Base-by-base conservation (phyloP, 2,329 filamentous ascomycete species). In the Cytospora piceae region DNA sequence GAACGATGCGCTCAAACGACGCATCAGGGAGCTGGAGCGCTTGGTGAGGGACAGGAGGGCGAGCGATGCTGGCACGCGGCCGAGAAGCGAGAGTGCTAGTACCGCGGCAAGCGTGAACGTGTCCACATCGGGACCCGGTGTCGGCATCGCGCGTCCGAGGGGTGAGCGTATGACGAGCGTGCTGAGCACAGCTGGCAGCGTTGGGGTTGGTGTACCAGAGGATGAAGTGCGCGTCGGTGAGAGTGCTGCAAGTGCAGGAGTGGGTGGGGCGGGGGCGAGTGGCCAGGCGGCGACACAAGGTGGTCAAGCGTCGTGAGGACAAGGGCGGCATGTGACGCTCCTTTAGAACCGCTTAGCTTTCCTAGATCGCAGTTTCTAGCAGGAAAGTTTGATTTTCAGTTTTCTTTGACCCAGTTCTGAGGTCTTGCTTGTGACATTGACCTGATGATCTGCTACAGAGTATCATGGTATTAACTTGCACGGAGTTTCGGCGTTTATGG, bases 1-100 rank as follows among this genome's bases (percentile, higher is more conserved):
- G 75, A 90, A 90, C 67, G 87, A 90, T 61, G 74, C 75, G 0
- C 76, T 90, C 55, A 88, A 87, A 78, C 79, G 82, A 63, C 81
- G 85, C 17, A 84, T 90, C 65, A 81, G 86, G 55, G 87, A 90
- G 53, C 76, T 90, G 14, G 88, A 90, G 76, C 79, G 81, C 46
- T 76, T 81, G 68, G 77, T 89, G 9, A 78, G 81, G 8, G 82
- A 84, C 57, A 75, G 81, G 14, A 77, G 81, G 39, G 76, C 79
- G 46, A 82, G 82, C 69, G 83, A 85, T 58, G 77, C 77, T 14
- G 79, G 79, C 70, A 66, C 52, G 12, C 75, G 79, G 7, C 75
- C 76, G 1, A 73, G 83, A 1, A 87, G 84, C 64, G 75, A 81
- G 22, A 81, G 75, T 64, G 74, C 81, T 5, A 70, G 70, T 20